These are phyloP conservation scores for Neurospora tetrasperma DNA, from an alignment of 495 filamentous ascomycete genomes.

Conservation along the genomic window DNA sequence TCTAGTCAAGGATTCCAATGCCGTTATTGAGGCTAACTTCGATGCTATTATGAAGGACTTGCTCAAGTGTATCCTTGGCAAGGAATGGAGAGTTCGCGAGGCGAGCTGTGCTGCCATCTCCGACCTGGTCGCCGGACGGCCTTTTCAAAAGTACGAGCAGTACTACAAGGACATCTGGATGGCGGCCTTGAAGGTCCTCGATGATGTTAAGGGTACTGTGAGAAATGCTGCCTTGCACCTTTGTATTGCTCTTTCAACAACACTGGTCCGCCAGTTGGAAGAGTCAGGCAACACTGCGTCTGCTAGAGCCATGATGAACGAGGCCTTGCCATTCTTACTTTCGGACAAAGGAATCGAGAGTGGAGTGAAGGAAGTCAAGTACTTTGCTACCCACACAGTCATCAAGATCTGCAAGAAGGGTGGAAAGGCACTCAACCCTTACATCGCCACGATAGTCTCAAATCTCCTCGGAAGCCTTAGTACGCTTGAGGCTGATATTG, in stretches of 20 bases:
- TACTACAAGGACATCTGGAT: conserved; percentile 80
- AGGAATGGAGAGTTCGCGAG: conserved; percentile 87
- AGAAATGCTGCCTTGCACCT: conserved; percentile 69
- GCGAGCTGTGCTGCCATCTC: conserved; percentile 85
- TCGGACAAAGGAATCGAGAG: conserved; percentile 86
- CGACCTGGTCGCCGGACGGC: conserved; percentile 68
- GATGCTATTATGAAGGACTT: conserved; percentile 79
- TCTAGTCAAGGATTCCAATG: conserved; percentile 70
- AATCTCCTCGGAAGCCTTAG: conserved; percentile 71
- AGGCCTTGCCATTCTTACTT: conserved; percentile 80
- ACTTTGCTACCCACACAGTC: conserved; percentile 62
- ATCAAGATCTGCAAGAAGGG: conserved; percentile 83
- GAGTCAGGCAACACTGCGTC: conserved; percentile 60
- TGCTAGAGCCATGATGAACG: conserved; percentile 65
- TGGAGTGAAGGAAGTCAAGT: conserved; percentile 71
- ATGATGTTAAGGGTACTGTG: conserved; percentile 91
- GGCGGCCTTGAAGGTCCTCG: conserved; percentile 71
- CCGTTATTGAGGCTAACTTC: conserved; percentile 64
- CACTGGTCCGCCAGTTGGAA: conserved; percentile 77
- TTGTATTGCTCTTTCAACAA: conserved; percentile 69
- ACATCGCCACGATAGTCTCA: conserved; percentile 70
- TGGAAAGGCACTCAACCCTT: conserved; percentile 60
- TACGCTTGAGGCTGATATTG: conserved; percentile 71
- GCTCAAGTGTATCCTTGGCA: conserved; percentile 71
- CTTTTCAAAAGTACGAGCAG: conserved; percentile 66